A percentile compares a stretch with the other conserved stretches of the same genome.
phyloP scores from a whole-genome alignment of 345 rosid genomes.

The Kandelia obovata region DNA sequence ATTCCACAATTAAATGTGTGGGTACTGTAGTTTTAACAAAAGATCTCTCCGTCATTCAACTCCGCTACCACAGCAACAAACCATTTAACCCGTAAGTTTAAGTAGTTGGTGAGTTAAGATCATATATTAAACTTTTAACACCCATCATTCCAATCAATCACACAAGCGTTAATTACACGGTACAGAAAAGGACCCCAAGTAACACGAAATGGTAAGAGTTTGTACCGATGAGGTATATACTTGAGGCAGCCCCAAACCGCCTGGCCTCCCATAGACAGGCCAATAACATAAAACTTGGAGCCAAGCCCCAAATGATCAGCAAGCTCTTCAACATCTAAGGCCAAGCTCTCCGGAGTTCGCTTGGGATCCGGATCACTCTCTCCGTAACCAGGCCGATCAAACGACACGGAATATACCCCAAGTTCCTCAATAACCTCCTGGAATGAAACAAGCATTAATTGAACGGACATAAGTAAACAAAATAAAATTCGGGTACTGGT shows the following conservation, averaged over 20 bases:
- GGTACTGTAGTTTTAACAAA: too few relatives aligned
- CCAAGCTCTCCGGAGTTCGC: conserved; percentile 19
- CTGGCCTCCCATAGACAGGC: conserved; percentile 31
- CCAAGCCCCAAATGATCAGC: conserved; percentile 31
- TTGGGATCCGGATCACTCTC: conserved; percentile 29
- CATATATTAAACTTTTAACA: too few relatives aligned
- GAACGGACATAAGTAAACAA: background rate
- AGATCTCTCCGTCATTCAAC: too few relatives aligned
- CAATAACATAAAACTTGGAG: conserved; percentile 19
- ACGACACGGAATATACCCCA: conserved; percentile 13
- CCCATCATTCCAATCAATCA: too few relatives aligned
- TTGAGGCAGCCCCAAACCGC: conserved; percentile 28
- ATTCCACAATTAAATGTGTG: too few relatives aligned
- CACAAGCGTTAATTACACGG: too few relatives aligned
- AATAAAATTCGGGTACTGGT: background rate
- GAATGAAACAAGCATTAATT: background rate
- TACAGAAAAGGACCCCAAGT: too few relatives aligned
- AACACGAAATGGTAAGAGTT: background rate
- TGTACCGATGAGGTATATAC: conserved; percentile 30
- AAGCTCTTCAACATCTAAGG: conserved; percentile 30
- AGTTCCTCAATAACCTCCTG: conserved; percentile 22
- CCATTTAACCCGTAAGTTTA: too few relatives aligned
- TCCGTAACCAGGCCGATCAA: conserved; percentile 32
- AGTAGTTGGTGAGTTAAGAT: too few relatives aligned
- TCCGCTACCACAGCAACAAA: too few relatives aligned